Evolutionary conservation across 257 asterid genomes (phyloP).

Genomic region (Petunia secreta): DNA sequence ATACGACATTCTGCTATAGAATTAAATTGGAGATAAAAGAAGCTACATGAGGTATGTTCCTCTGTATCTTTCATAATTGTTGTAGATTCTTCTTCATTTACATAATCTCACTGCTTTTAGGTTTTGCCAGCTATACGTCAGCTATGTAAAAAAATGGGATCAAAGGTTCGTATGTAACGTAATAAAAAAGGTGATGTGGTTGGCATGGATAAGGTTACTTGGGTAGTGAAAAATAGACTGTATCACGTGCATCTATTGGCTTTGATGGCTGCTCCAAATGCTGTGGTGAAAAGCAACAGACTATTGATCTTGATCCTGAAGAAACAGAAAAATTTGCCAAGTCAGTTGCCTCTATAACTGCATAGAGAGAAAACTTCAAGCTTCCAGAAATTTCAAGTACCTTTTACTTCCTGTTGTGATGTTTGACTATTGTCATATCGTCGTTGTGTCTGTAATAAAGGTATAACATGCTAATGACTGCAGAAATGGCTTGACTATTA

Average conservation of each 20-base stretch:
- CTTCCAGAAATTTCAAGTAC: conserved; percentile 85
- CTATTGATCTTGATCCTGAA: conserved; percentile 77
- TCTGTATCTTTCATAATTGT: too few species aligned
- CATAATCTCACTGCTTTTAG: too few species aligned
- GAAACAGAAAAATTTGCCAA: conserved; percentile 77
- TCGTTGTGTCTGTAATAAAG: conserved; percentile 28
- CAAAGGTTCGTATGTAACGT: conserved; percentile 46
- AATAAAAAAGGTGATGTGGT: conserved; percentile 71
- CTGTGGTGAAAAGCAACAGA: conserved; percentile 67
- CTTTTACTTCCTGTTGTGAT: conserved; percentile 22
- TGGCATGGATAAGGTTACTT: conserved; percentile 96
- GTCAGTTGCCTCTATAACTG: conserved; percentile 77
- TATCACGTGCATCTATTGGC: conserved; percentile 51
- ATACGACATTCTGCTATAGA: too few species aligned
- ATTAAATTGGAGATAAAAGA: too few species aligned
- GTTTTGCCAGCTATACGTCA: too few species aligned
- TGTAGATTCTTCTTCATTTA: too few species aligned
- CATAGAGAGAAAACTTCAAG: conserved; percentile 60
- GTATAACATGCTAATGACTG: conserved; percentile 36
- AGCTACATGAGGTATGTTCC: too few species aligned
- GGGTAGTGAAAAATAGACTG: conserved; percentile 76
- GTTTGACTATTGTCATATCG: conserved; percentile 15
- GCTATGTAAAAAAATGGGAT: conserved; percentile 57
- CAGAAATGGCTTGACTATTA: conserved; percentile 89
- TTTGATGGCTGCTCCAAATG: conserved; percentile 69